Base-by-base conservation (phyloP, 148 eudicot genomes). In the Silene conica region DNA sequence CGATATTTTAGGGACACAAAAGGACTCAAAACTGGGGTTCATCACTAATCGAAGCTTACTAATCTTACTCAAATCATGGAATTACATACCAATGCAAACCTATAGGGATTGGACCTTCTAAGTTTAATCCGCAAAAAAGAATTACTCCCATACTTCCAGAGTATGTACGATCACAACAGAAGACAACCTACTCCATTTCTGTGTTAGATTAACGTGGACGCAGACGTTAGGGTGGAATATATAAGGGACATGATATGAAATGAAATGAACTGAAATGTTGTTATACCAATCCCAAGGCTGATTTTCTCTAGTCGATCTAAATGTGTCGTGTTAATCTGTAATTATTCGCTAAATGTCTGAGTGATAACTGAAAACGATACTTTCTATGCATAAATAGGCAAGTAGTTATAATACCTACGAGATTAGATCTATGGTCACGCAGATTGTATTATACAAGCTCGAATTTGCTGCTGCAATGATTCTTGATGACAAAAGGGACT, bases 101-200 rank as follows among this genome's bases (percentile, higher is more conserved):
- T 31, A 79, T 12, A n/a, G 43, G 88, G 84, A 7, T 48, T 83
- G 21, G 85, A 86, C 59, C 55, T 86, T 79, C 70, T 86, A 48
- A 55, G 18, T 86, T 86, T 34, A 79, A 86, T 45, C 88, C 86
- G 1, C 21, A 65, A 1, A 79, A 76, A 69, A 79, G 88, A 55
- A 83, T 86, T 26, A 81, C 78, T 4, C 67, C 88, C 88, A 0
- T 85, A 85, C 28, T 31, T 83, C 63, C n/a, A 79, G 0, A 26
- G 38, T 0, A 18, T 83, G 13, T 77, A 83, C 63, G 81, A 74
- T 76, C 72, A 80, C 2, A 4, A 16, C 1, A 1, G 4, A 10
- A 16, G 58, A 31, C 58, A 59, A 0, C 80, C 77, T 61, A 75
- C 78, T 67, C 48, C 58, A 15, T 45, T 73, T 20, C 80, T 78